These are phyloP conservation scores for Mycena rosella DNA, from an alignment of 768 basidiomycete genomes.

Conservation along the genomic window DNA sequence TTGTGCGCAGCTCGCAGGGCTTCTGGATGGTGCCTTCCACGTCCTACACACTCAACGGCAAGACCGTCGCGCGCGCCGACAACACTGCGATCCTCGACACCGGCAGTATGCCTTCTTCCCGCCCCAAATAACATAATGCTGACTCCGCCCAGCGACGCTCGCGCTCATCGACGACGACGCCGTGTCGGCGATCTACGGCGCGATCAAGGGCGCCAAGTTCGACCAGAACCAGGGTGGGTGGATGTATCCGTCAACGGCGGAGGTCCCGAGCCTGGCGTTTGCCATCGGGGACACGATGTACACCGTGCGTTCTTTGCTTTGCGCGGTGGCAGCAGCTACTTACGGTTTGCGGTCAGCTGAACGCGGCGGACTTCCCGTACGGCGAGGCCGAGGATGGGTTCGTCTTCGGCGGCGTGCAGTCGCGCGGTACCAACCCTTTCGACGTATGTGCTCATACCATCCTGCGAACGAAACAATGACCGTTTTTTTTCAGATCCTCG, in stretches of 20 bases:
- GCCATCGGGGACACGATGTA: constrained; percentile 50
- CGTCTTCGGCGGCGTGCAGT: constrained; percentile 40
- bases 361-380: constrained; percentile 40
- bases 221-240: constrained; percentile 53
- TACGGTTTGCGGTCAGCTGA: constrained; percentile 17
- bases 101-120: constrained; percentile 45
- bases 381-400: constrained; percentile 40
- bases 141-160: constrained; percentile 28
- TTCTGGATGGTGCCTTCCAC: constrained; percentile 54
- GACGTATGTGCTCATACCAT: constrained; percentile 15
- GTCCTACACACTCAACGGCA: constrained; percentile 40
- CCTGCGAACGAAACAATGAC: not conserved
- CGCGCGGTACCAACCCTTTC: constrained; percentile 36
- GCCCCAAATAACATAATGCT: not conserved
- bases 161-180: constrained; percentile 47
- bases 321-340: not conserved
- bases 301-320: constrained; percentile 27
- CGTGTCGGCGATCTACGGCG: constrained; percentile 48
- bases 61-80: constrained; percentile 38
- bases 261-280: constrained; percentile 47
- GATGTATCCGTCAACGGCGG: constrained; percentile 49
- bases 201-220: constrained; percentile 50
- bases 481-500: constrained; percentile 27
- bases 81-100: constrained; percentile 54
- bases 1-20: constrained; percentile 47